Conservation (phyloP, 148 eudicot genomes). For the Hydrangea macrophylla region DNA sequence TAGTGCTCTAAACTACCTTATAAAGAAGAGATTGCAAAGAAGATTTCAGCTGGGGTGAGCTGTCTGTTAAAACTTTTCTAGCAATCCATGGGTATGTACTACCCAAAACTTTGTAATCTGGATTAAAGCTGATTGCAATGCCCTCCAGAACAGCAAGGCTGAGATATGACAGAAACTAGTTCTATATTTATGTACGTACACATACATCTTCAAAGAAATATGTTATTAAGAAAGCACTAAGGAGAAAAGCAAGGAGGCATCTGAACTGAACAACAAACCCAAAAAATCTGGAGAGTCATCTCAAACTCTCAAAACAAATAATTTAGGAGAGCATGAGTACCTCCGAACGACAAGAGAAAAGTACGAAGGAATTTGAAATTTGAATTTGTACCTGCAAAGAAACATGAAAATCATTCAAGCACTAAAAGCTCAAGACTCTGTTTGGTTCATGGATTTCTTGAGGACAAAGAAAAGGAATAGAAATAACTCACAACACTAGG, state of each 20-base stretch:
- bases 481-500: too few species aligned
- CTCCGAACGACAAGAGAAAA: conserved; percentile 92
- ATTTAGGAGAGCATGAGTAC: conserved; percentile 28
- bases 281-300: neutral
- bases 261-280: neutral
- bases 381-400: conserved; percentile 85
- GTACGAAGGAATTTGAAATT: conserved; percentile 89
- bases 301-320: neutral
- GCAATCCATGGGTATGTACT: conserved; percentile 98
- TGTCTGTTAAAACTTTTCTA: conserved; percentile 72
- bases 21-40: conserved; percentile 77
- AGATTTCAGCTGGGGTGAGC: conserved; percentile 72
- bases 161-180: conserved; percentile 15
- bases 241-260: neutral
- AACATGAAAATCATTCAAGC: conserved; percentile 3
- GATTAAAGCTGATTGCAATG: conserved; percentile 71
- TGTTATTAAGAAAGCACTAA: conserved; percentile 4
- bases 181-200: too few species aligned
- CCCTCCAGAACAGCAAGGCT: conserved; percentile 98
- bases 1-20: conserved; percentile 39
- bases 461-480: too few species aligned
- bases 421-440: neutral
- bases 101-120: conserved; percentile 93
- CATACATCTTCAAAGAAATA: conserved; percentile 3
- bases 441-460: too few species aligned